Evolutionary conservation across 2,329 filamentous ascomycete genomes (phyloP).

Genomic region (Apiospora sp.): DNA sequence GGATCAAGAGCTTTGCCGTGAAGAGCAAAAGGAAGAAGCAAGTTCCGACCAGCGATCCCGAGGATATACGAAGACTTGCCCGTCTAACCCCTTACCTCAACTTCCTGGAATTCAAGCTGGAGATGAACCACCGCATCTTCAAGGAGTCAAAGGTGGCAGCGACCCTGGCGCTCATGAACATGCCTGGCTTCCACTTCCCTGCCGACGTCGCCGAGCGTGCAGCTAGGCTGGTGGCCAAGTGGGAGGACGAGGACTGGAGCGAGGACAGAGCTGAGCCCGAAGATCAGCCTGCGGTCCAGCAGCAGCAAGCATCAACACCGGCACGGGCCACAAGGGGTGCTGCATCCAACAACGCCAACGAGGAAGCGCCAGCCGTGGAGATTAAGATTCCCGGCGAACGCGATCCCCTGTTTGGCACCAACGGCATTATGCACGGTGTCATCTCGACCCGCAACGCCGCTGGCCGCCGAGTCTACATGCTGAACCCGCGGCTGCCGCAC

Average conservation of each 20-base stretch:
- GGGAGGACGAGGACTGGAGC: slow-evolving; percentile 37
- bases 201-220: slow-evolving; percentile 31
- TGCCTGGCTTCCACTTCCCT: slow-evolving; percentile 30
- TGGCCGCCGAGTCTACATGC: slow-evolving; percentile 30
- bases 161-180: slow-evolving; percentile 22
- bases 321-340: background rate
- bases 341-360: background rate
- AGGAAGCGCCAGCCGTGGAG: slow-evolving; percentile 24
- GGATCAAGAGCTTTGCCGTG: background rate
- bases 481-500: slow-evolving; percentile 33
- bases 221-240: slow-evolving; percentile 30
- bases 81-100: background rate
- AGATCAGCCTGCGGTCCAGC: slow-evolving; percentile 19
- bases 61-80: slow-evolving; percentile 3
- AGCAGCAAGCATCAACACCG: slow-evolving; percentile 4
- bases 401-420: slow-evolving; percentile 35
- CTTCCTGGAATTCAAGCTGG: slow-evolving; percentile 4
- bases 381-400: slow-evolving; percentile 29
- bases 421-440: slow-evolving; percentile 39
- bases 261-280: slow-evolving; percentile 29
- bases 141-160: slow-evolving; percentile 10
- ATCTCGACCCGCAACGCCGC: slow-evolving; percentile 25
- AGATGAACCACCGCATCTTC: background rate
- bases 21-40: background rate
- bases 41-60: background rate